Evolutionary conservation across 208 protist species (phyloP).

Genomic region (Acanthamoeba culbertsoni): DNA sequence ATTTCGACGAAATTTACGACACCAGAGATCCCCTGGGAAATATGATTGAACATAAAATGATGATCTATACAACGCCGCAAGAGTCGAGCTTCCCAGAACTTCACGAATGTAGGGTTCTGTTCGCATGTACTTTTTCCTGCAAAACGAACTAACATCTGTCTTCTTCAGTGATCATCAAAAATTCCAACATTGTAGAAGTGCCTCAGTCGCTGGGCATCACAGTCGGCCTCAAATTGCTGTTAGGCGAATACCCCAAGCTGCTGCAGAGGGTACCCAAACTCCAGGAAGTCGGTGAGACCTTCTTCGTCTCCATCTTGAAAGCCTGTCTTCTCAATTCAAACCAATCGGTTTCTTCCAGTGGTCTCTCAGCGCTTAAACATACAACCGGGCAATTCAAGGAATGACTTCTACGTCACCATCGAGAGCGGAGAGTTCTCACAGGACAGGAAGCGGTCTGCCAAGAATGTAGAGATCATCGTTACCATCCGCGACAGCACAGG

Average conservation of each 20-base stretch:
- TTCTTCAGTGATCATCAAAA: not conserved
- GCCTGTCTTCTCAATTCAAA: not conserved
- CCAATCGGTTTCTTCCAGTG: not conserved
- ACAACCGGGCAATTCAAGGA: constrained; percentile 32
- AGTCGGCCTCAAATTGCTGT: constrained; percentile 57
- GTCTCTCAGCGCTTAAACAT: not conserved
- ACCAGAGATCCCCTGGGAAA: not conserved
- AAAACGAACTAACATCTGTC: not conserved
- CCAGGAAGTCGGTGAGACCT: not conserved
- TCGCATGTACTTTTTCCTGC: not conserved
- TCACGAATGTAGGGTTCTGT: constrained; percentile 38
- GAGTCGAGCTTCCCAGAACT: constrained; percentile 57
- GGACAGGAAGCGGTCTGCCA: constrained; percentile 65
- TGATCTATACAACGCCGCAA: constrained; percentile 61
- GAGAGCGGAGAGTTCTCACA: constrained; percentile 65
- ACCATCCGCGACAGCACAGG: constrained; percentile 53
- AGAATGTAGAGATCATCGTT: constrained; percentile 65
- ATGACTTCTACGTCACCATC: constrained; percentile 66
- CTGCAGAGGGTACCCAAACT: constrained; percentile 18
- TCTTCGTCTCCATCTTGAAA: not conserved
- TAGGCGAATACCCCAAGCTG: constrained; percentile 40
- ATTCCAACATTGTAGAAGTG: constrained; percentile 45
- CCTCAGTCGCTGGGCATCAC: constrained; percentile 64
- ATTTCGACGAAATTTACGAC: not conserved
- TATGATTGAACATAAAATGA: constrained; percentile 61